Base-by-base conservation (phyloP, 2,329 filamentous ascomycete genomes). In the Zymoseptoria crescenta region DNA sequence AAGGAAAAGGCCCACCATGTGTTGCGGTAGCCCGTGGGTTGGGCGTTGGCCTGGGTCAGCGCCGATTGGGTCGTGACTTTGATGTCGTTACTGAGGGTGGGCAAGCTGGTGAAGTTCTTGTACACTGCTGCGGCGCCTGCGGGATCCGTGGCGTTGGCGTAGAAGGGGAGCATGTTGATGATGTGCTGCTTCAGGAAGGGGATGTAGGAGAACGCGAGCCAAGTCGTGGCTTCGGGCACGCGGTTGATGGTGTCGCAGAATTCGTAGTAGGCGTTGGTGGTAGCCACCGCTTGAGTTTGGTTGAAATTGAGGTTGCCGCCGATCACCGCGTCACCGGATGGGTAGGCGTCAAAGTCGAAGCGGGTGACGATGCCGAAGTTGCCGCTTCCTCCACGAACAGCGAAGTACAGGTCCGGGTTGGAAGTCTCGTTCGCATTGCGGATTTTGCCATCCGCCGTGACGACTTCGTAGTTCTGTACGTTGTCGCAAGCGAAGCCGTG, bases 311-410 rank as follows among this genome's bases (percentile, higher is more conserved):
- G 55, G n/a, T 56, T 65, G 1, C 62, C 60, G 19, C 65, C 59
- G 9, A 65, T 64, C 50, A 67, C 54, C 16, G 65, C 49, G 6
- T 28, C 19, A 8, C 56, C 56, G 35, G 62, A 56, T 13, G 55
- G 30, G 55, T 69, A 62, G 4, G 68, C 67, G 3, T 62, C 28
- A 20, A 67, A 49, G 48, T 65, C 63, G 55, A 70, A 65, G 7
- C 67, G 57, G 6, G 68, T 72, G 9, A 71, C 68, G 27, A 70
- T 59, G n/a, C 69, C 68, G 50, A 69, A 68, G 57, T 70, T 70
- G 55, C 68, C 68, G n/a, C 62, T 57, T 9, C 69, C 68, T 3
- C 60, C 61, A 52, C 63, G 54, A 3, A 71, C 58, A 16, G 68
- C 68, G 8, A 50, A 63, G 57, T 57, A 71, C 5, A 70, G 62